Base-by-base conservation (phyloP, 768 basidiomycete genomes). In the Calvatia gigantea region DNA sequence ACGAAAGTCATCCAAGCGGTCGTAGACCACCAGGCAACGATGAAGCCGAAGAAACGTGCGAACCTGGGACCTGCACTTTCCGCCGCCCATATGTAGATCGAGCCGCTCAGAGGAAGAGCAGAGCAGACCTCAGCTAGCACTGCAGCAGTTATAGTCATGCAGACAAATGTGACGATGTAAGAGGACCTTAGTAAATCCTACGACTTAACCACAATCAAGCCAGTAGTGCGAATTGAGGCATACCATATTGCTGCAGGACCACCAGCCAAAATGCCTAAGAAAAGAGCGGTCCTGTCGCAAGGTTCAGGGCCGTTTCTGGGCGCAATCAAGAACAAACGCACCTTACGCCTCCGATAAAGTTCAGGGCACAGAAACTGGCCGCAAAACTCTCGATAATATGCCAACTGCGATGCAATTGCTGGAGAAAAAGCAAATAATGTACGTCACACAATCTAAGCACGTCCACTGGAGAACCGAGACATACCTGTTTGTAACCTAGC, bases 1-100 rank as follows among this genome's bases (percentile, higher is more conserved):
- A 85, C 79, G 62, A 94, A 96, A 0, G 94, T 95, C 82, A 93
- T 93, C 94, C 94, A 96, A n/a, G 93, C 94, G 1, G 92, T 94
- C 56, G 86, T 87, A 12, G 90, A 78, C 93, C 93, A 96, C 89
- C 90, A 96, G 28, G 93, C 93, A 14, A 94, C 93, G 54, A 92
- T 69, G 72, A 94, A 93, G 0, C 91, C 93, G 60, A 92, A 82
- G 70, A 95, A 88, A 32, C 94, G 80, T 2, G 85, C 91, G 63
- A 91, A 86, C 61, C 90, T 91, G 4, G 86, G 86, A 2, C 94
- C 94, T 4, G 91, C 94, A 64, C 91, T 92, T 65, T 93, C 93
- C 15, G 92, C 93, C 0, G 92, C 90, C 94, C 94, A 96, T 46
- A 94, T 85, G 69, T 95, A 96, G 67, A 97, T 95, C 6, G 92